These are phyloP conservation scores for Candida sanyaensis DNA, from an alignment of 1,139 yeast genomes.

Conservation along the genomic window DNA sequence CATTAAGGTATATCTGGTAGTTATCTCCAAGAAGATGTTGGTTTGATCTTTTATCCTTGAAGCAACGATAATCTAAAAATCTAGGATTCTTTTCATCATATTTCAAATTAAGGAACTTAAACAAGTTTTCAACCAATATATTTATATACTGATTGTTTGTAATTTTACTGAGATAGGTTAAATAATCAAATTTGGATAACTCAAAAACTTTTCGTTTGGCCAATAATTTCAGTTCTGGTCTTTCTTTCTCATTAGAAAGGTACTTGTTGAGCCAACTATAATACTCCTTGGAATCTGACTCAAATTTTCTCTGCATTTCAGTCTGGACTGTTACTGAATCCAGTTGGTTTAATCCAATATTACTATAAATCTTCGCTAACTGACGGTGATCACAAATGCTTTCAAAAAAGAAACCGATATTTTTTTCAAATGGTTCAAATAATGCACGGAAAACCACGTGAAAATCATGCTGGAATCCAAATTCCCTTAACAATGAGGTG, in stretches of 20 bases:
- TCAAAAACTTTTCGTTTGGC: slow-evolving; percentile 65
- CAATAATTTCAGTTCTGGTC: slow-evolving; percentile 63
- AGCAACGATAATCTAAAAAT: slow-evolving; percentile 22
- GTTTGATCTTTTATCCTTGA: slow-evolving; percentile 23
- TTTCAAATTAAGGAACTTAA: slow-evolving; percentile 34
- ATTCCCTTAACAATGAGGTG: slow-evolving; percentile 21
- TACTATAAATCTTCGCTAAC: slow-evolving; percentile 13
- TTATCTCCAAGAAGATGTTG: slow-evolving; percentile 28
- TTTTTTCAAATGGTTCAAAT: slow-evolving; percentile 37
- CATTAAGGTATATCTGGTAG: slow-evolving; percentile 35
- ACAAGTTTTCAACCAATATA: slow-evolving; percentile 40
- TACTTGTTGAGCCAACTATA: slow-evolving; percentile 75
- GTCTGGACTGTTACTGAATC: slow-evolving; percentile 13
- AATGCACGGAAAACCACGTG: slow-evolving; percentile 20
- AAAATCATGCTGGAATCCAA: slow-evolving; percentile 26
- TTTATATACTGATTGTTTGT: slow-evolving; percentile 52
- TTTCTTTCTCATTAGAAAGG: slow-evolving; percentile 62
- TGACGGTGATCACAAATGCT: slow-evolving; percentile 34
- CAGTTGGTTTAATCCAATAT: slow-evolving; percentile 7
- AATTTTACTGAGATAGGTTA: slow-evolving; percentile 60
- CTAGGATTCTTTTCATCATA: slow-evolving; percentile 17
- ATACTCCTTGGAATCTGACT: slow-evolving; percentile 71
- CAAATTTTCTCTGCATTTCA: slow-evolving; percentile 56
- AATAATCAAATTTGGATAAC: slow-evolving; percentile 69
- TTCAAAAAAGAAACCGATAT: slow-evolving; percentile 29